Evolutionary conservation across 2,329 filamentous ascomycete genomes (phyloP).

Genomic region (Helminthosporium solani): DNA sequence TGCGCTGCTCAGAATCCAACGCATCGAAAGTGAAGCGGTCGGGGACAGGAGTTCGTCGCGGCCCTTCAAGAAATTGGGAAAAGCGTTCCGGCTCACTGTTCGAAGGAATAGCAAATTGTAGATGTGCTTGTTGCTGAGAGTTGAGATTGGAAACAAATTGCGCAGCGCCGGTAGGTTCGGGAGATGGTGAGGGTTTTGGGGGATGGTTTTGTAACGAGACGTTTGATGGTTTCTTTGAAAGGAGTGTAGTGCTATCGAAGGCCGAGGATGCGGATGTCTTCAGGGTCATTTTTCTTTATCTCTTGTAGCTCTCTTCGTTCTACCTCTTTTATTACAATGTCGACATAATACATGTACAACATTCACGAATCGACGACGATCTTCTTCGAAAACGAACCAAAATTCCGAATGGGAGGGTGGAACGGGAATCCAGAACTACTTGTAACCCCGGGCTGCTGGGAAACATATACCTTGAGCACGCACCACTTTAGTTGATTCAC

Average conservation of each 20-base stretch:
- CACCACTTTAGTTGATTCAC: background rate
- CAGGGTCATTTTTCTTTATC: background rate
- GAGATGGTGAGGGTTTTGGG: background rate
- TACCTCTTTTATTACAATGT: background rate
- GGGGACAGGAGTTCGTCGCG: slow-evolving; percentile 17
- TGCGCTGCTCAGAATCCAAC: slow-evolving; percentile 10
- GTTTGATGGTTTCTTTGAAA: background rate
- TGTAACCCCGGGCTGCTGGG: too few species aligned
- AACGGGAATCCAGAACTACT: too few species aligned
- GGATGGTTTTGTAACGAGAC: background rate
- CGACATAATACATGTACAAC: background rate
- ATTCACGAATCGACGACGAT: background rate
- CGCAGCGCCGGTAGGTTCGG: slow-evolving; percentile 15
- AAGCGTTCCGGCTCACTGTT: slow-evolving; percentile 16
- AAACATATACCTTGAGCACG: too few species aligned
- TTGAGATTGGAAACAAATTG: slow-evolving; percentile 22
- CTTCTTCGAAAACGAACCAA: too few species aligned
- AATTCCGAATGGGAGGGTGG: too few species aligned
- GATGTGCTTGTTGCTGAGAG: slow-evolving; percentile 16
- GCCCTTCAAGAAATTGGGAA: slow-evolving; percentile 20
- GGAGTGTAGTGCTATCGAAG: slow-evolving; percentile 1
- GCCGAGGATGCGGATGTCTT: background rate
- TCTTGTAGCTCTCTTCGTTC: background rate
- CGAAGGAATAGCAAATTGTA: slow-evolving; percentile 15
- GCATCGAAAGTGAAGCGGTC: slow-evolving; percentile 23